These are phyloP conservation scores for Neurospora cerealis DNA, from an alignment of 495 filamentous ascomycete species.

Conservation along the genomic window DNA sequence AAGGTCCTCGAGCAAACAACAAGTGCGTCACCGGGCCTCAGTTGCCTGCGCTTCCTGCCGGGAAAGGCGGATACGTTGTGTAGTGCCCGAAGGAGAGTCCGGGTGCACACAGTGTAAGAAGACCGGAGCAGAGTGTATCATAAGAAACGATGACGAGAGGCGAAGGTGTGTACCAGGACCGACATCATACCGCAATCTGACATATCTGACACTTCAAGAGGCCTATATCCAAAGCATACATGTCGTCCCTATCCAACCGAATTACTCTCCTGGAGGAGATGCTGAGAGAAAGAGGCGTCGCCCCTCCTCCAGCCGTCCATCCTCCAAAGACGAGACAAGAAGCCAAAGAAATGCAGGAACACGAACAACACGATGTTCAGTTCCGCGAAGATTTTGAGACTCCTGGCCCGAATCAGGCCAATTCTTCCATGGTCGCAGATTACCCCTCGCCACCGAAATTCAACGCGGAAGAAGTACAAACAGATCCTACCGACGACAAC, in stretches of 20 bases:
- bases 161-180: conserved; percentile 26
- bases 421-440: conserved; percentile 10
- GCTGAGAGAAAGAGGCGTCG: conserved; percentile 38
- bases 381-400: conserved; percentile 1
- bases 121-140: conserved; percentile 40
- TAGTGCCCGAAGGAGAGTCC: conserved; percentile 41
- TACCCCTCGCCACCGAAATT: conserved; percentile 19
- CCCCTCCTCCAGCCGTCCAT: conserved; percentile 39
- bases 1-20: conserved; percentile 13
- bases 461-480: conserved; percentile 17
- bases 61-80: conserved; percentile 45
- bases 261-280: conserved; percentile 40
- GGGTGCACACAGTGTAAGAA: conserved; percentile 44
- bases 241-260: conserved; percentile 42
- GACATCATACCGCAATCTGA: background rate
- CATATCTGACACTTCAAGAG: conserved; percentile 16
- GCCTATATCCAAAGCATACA: conserved; percentile 47
- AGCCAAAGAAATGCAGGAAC: conserved; percentile 13
- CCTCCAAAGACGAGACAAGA: conserved; percentile 42
- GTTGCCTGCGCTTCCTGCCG: conserved; percentile 35
- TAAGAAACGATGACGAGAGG: conserved; percentile 48
- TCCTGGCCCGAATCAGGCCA: conserved; percentile 6
- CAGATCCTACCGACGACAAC: conserved; percentile 6
- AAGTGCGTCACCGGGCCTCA: conserved; percentile 29
- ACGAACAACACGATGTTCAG: conserved; percentile 4